Conservation (phyloP, 1,284 basidiomycete genomes). For the Cutaneotrichosporon dermatis region DNA sequence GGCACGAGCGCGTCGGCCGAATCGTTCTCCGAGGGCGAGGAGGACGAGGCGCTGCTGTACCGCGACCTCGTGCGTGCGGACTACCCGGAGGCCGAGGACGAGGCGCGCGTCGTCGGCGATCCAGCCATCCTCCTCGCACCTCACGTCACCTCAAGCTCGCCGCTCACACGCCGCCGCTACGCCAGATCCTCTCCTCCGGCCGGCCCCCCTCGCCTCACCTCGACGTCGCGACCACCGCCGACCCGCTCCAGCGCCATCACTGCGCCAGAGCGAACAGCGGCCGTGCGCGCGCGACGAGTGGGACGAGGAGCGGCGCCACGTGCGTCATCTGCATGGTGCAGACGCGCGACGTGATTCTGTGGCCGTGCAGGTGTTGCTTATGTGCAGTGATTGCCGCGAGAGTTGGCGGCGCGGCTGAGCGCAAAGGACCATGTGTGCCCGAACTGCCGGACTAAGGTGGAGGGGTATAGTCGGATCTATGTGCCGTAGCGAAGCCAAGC, state of each 20-base stretch:
- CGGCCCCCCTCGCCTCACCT: background rate
- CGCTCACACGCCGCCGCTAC: constrained; percentile 44
- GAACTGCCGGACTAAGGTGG: constrained; percentile 31
- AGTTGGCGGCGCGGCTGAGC: constrained; percentile 39
- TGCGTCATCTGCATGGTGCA: constrained; percentile 48
- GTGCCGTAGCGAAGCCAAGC: constrained; percentile 23
- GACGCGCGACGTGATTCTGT: constrained; percentile 43
- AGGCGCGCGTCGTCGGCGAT: constrained; percentile 8
- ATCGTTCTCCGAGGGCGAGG: constrained; percentile 14
- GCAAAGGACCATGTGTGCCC: constrained; percentile 46
- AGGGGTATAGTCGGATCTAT: constrained; percentile 43
- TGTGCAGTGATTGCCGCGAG: constrained; percentile 47
- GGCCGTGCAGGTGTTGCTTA: constrained; percentile 46
- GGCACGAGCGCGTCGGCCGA: constrained; percentile 14
- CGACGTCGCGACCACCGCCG: background rate
- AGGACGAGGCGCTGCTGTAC: constrained; percentile 25
- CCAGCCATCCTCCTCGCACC: constrained; percentile 47
- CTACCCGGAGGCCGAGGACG: constrained; percentile 1
- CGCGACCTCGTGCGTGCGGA: constrained; percentile 24
- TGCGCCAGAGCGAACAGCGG: constrained; percentile 7
- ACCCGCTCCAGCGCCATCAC: background rate
- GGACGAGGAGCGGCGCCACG: constrained; percentile 39
- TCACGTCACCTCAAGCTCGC: constrained; percentile 34
- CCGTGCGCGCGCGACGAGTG: constrained; percentile 28
- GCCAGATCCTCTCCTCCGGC: constrained; percentile 18